A percentile compares a stretch with the other conserved stretches of the same genome.
Evolutionary conservation across 2,329 filamentous ascomycete genomes (phyloP).

Genomic region (Aquanectria penicillioides): DNA sequence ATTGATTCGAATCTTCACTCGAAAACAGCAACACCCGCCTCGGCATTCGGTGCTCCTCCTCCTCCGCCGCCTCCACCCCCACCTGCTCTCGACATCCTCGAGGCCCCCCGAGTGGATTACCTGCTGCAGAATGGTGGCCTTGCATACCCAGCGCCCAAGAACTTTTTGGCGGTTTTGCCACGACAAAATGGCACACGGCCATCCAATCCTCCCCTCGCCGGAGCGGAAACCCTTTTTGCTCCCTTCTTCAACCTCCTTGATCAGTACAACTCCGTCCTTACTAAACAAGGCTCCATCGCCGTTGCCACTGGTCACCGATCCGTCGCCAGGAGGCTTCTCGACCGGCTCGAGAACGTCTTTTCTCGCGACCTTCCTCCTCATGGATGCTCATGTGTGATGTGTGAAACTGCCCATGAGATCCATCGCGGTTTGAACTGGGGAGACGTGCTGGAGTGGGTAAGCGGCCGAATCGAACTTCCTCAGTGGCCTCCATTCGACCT

Average conservation of each 20-base stretch:
- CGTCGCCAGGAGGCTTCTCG: constrained; percentile 87
- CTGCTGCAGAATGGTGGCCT: constrained; percentile 89
- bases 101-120: constrained; percentile 89
- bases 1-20: constrained; percentile 43
- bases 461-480: constrained; percentile 86
- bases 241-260: constrained; percentile 86
- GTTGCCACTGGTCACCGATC: constrained; percentile 96
- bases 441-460: constrained; percentile 92
- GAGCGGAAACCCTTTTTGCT: constrained; percentile 80
- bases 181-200: constrained; percentile 65
- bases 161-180: constrained; percentile 74
- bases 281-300: constrained; percentile 87
- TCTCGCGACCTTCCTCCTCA: constrained; percentile 89
- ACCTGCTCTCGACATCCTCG: constrained; percentile 75
- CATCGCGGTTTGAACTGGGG: constrained; percentile 89
- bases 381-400: constrained; percentile 88
- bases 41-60: constrained; percentile 50
- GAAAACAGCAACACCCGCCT: constrained; percentile 53
- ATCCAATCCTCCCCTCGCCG: constrained; percentile 71
- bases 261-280: constrained; percentile 84
- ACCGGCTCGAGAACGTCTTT: constrained; percentile 93
- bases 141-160: constrained; percentile 74
- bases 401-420: constrained; percentile 69
- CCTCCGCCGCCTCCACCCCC: constrained; percentile 73
- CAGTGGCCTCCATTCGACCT: constrained; percentile 89